phyloP scores from a whole-genome alignment of 2,329 filamentous ascomycete genomes.

The Fusarium odoratissimum region DNA sequence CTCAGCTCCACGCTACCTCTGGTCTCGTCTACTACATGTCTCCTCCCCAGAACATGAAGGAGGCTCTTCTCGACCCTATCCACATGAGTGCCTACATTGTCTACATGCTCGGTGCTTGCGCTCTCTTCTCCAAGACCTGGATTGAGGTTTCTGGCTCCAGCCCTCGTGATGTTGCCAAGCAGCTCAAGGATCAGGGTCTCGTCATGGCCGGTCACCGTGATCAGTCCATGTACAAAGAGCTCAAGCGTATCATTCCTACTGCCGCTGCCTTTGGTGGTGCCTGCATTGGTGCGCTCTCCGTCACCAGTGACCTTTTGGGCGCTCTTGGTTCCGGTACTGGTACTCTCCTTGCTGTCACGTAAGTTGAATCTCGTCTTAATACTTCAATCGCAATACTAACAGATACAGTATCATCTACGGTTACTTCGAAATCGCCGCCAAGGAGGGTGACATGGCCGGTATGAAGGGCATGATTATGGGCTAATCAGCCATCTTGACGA shows the following conservation, averaged over 20 bases:
- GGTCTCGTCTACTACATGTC: slow-evolving; percentile 99
- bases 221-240: slow-evolving; percentile 99
- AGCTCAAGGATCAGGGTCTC: slow-evolving; percentile 99
- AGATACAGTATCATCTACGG: slow-evolving; percentile 90
- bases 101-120: slow-evolving; percentile 98
- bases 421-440: slow-evolving; percentile 99
- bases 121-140: slow-evolving; percentile 99
- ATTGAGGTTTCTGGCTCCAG: slow-evolving; percentile 99
- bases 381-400: slow-evolving; percentile 44
- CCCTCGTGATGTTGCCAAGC: slow-evolving; percentile 98
- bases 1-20: slow-evolving; percentile 92
- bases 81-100: slow-evolving; percentile 95
- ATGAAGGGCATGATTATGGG: slow-evolving; percentile 81
- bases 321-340: slow-evolving; percentile 96
- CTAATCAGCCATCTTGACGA: slow-evolving; percentile 53
- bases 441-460: slow-evolving; percentile 93
- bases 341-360: slow-evolving; percentile 98
- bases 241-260: slow-evolving; percentile 98
- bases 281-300: slow-evolving; percentile 97
- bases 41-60: slow-evolving; percentile 95
- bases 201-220: slow-evolving; percentile 99
- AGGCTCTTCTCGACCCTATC: slow-evolving; percentile 95
- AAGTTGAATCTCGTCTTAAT: slow-evolving; percentile 63
- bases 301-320: slow-evolving; percentile 94
- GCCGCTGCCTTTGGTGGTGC: slow-evolving; percentile 98